Evolutionary conservation across 1,284 basidiomycete species (phyloP), one percentile per base, ranked within the genome.

Genomic region (Rugosomyces carneus): DNA sequence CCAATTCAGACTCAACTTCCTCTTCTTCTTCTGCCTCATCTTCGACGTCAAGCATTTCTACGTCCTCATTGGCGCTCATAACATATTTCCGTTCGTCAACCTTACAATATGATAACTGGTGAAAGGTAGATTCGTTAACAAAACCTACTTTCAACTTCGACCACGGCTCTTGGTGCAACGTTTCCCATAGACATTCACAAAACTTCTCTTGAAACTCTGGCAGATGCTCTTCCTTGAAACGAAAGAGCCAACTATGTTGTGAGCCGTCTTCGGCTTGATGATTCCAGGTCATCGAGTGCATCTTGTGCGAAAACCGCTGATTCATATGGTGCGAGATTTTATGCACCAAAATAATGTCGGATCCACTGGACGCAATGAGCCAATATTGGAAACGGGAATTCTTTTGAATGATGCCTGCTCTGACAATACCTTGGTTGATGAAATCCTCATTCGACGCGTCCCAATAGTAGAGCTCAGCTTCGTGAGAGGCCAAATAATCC

Each of bases 281-380:
- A 55, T 91, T 93, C 90, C 90, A 93, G 23, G 93, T 94, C 53
- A 95, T 76, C 1, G 92, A 89, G 37, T 62, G 58, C 57, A 80
- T 73, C 49, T 73, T 76, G 48, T 67, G 66, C 31, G 81, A 75
- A 73, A 78, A 84, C 41, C 80, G 75, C 56, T 86, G 80, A 60
- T 89, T 91, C 84, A 86, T 83, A 60, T 91, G 82, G 57, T 79
- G 69, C 18, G 70, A 64, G 44, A 89, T 71, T 53, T 66, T 69
- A 64, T 89, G 87, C 19, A 73, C 73, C 23, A 89, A 67, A 31
- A 83, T 51, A 32, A 75, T 66, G 2, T 70, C 70, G 1, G 73
- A 72, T 9, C 72, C 71, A 38, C 66, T 72, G 6, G 72, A 69
- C 2, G 81, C 81, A 15, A 75, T 66, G 37, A 93, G 62, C 78